Evolutionary conservation across 1,284 basidiomycete species (phyloP).

Genomic region (Apiotrichum gracile): DNA sequence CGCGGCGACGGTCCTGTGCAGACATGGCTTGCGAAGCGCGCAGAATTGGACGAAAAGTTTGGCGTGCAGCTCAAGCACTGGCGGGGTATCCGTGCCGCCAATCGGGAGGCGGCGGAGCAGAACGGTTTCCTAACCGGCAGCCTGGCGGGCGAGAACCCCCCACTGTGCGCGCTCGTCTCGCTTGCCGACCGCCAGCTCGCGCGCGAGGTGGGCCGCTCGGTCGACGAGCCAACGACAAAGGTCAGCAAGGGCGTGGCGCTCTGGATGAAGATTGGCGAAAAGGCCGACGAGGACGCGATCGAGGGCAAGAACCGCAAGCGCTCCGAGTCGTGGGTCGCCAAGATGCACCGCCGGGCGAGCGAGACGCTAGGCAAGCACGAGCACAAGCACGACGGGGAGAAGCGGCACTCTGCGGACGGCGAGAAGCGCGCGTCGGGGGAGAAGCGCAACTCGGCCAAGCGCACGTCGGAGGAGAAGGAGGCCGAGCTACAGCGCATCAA

Average conservation of each 20-base stretch:
- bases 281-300: constrained; percentile 30
- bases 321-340: not conserved
- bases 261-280: constrained; percentile 39
- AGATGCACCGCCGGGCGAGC: not conserved
- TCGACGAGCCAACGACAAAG: constrained; percentile 38
- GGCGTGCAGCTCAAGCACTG: constrained; percentile 29
- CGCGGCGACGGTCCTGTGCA: constrained; percentile 38
- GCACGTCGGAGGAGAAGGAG: too few species aligned
- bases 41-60: constrained; percentile 41
- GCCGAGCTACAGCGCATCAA: too few species aligned
- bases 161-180: constrained; percentile 36
- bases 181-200: constrained; percentile 34
- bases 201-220: constrained; percentile 32
- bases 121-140: constrained; percentile 43
- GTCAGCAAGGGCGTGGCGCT: constrained; percentile 29
- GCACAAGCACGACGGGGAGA: not conserved
- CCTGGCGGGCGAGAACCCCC: constrained; percentile 36
- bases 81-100: constrained; percentile 25
- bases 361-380: not conserved
- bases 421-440: not conserved
- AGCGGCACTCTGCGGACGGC: too few species aligned
- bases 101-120: constrained; percentile 29
- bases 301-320: constrained; percentile 1
- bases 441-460: not conserved
- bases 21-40: constrained; percentile 39